These are phyloP conservation scores for Solanum paucissectum DNA, from an alignment of 257 asterid species.

Conservation along the genomic window DNA sequence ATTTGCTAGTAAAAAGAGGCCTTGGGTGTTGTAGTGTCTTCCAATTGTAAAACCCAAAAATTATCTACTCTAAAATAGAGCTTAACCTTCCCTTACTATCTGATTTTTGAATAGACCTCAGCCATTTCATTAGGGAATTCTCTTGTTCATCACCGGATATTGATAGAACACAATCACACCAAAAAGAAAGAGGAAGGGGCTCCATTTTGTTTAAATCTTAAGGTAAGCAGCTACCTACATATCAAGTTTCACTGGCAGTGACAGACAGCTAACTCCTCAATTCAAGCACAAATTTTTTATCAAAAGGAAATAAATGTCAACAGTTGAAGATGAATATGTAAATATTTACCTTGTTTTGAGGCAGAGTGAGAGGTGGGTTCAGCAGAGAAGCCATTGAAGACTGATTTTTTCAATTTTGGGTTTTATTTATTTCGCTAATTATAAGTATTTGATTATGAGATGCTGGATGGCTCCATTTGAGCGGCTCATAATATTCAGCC, in stretches of 20 bases:
- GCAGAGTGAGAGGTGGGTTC: slow-evolving; percentile 35
- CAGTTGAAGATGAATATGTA: neutral
- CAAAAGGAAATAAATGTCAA: neutral
- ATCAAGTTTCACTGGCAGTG: too few relatives aligned
- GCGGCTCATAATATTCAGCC: neutral
- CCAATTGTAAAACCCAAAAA: neutral
- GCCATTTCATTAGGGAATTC: neutral
- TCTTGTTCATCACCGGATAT: neutral
- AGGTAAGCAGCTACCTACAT: neutral
- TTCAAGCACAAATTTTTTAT: neutral
- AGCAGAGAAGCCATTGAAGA: slow-evolving; percentile 53
- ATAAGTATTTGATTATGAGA: neutral
- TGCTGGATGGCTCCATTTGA: neutral
- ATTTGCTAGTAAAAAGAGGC: neutral
- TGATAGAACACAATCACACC: neutral
- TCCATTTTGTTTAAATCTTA: neutral
- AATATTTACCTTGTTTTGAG: slow-evolving; percentile 25
- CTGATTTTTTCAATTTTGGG: neutral
- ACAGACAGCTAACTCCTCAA: too few relatives aligned
- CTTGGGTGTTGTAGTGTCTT: neutral
- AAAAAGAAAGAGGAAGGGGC: neutral
- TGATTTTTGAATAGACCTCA: neutral
- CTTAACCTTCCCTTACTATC: neutral
- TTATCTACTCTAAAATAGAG: neutral
- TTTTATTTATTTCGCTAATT: neutral